Evolutionary conservation across 75 land plant genomes (phyloP).

Genomic region (Isoetes taiwanensis): DNA sequence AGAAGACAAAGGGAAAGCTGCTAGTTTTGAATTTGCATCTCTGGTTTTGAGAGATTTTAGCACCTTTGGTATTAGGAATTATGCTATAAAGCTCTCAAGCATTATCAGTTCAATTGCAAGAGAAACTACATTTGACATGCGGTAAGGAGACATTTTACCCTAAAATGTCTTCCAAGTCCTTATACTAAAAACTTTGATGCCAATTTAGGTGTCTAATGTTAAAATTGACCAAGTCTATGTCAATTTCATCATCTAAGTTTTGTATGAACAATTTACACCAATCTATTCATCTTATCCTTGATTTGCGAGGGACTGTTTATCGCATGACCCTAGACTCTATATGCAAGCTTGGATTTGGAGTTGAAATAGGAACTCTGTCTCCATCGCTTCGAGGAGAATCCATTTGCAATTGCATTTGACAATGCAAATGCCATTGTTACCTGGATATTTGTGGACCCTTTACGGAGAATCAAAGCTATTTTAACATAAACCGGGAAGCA

Average conservation of each 20-base stretch:
- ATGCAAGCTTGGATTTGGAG: constrained; percentile 4
- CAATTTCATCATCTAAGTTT: too few species aligned
- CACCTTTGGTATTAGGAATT: not conserved
- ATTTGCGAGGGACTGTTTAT: not conserved
- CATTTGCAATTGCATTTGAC: constrained; percentile 19
- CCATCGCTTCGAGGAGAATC: constrained; percentile 12
- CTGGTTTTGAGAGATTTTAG: constrained; percentile 2
- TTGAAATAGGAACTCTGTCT: constrained; percentile 6
- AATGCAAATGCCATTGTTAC: constrained; percentile 13
- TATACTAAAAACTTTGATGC: not conserved
- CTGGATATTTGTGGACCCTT: constrained; percentile 28
- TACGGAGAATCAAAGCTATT: constrained; percentile 38
- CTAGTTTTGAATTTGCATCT: constrained; percentile 2
- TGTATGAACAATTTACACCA: too few species aligned
- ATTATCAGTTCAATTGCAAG: not conserved
- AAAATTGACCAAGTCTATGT: too few species aligned
- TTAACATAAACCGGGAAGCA: constrained; percentile 49
- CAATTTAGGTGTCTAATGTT: not conserved
- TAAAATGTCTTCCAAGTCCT: too few species aligned
- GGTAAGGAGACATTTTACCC: not conserved
- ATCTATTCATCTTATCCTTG: too few species aligned
- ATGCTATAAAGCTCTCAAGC: not conserved
- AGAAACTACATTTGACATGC: not conserved
- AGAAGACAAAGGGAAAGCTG: constrained; percentile 1
- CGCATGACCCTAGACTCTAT: constrained; percentile 2